Evolutionary conservation across 768 basidiomycete species (phyloP), one percentile per base, ranked within the genome.

Genomic region (Naganishia onofrii): DNA sequence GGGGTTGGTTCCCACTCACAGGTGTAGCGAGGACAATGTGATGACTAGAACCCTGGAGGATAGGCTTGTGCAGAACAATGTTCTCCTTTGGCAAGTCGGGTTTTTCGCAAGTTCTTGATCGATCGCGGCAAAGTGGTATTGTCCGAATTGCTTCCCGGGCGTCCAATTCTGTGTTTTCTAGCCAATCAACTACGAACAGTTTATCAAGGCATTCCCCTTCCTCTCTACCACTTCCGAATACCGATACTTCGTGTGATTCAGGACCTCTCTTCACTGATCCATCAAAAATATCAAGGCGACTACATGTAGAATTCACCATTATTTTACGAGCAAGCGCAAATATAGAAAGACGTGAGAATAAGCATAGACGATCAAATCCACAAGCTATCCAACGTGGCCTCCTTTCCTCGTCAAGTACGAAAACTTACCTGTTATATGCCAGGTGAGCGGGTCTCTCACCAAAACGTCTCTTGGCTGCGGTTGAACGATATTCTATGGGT

Each of bases 121-220:
- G 48, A 51, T 51, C 23, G 48, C 48, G 48, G 6, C 4, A 51
- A 26, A 51, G 48, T n/a, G 3, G 19, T 21, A n/a, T 21, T 51
- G 48, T 51, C 23, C 23, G n/a, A 51, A 51, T 26, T 51, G 48
- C 48, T 51, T 51, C 48, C 48, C 48, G 23, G 48, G 21, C 42
- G 21, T n/a, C 12, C 6, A 23, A 3, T n/a, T 51, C 23, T 51
- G 19, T 12, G 21, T 51, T 51, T 23, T 51, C 48, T 51, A 23
- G 48, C 48, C 23, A 51, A 51, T 51, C n/a, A 7, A 51, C 12
- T n/a, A 23, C 48, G 48, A n/a, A n/a, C n/a, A n/a, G n/a, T n/a
- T n/a, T n/a, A 51, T 51, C 48, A 26, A 51, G 12, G 48, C 48
- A 51, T 51, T n/a, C 48, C 48, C 48, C 48, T 23, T 51, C 48